Base-by-base conservation (phyloP, 768 basidiomycete species). In the Agaricus blazei region DNA sequence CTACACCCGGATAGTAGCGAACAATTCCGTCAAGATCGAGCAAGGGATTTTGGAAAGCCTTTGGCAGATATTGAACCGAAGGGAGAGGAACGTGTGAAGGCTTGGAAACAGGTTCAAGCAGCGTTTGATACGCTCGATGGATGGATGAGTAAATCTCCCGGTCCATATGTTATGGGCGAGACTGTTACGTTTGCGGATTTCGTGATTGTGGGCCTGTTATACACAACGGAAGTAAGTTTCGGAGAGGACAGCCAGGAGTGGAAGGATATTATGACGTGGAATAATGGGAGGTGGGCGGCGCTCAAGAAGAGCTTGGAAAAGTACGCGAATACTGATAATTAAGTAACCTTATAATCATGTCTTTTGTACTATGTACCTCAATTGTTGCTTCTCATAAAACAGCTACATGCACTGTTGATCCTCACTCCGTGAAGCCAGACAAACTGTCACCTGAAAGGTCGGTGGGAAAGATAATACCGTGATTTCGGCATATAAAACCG, bases 11-110 rank as follows among this genome's bases (percentile, higher is more conserved):
- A 28, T 28, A 66, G 67, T 44, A 58, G 57, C 12, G 65, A 58
- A 42, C 63, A 63, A 58, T 82, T 77, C 61, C 63, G 72, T 28
- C 60, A 54, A 6, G 76, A 73, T 1, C 65, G 76, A 14, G 66
- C 67, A 31, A 56, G 54, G 3, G 45, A 36, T 1, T 71, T 71
- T 44, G 76, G 78, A 0, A 64, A 56, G 42, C 62, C 64, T 38
- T 60, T 74, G 52, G 75, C 78, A 62, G 69, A 73, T 37, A 48
- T 73, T n/a, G 53, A 66, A 3, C 72, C 74, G 0, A 59, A 58
- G 19, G 60, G 64, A 15, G 70, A 72, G 7, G 63, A 53, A 48
- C 63, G 70, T n/a, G 66, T 64, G 4, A 68, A 48, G 7, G 67
- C 70, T 42, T 80, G 77, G 77, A 64, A 64, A 41, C 64, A 67